Conservation (phyloP, 306 rosid species). For the Begonia loranthoides region DNA sequence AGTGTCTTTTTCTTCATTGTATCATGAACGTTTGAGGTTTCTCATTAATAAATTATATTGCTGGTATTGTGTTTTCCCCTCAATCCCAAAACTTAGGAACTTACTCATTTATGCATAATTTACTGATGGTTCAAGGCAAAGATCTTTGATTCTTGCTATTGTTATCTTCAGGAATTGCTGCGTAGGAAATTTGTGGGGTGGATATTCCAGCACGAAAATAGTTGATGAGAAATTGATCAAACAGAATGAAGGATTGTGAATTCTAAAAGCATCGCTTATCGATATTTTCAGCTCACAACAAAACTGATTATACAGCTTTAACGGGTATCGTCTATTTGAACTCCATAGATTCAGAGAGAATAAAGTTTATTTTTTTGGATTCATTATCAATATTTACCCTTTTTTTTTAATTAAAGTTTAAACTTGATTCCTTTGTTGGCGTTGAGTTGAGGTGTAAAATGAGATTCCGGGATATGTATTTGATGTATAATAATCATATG, state of each 20-base stretch:
- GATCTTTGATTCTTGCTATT: too few species aligned
- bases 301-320: constrained; percentile 52
- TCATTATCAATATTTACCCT: constrained; percentile 36
- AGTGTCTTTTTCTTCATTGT: too few species aligned
- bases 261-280: constrained; percentile 38
- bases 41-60: too few species aligned
- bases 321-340: constrained; percentile 41
- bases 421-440: constrained; percentile 36
- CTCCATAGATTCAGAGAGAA: constrained; percentile 37
- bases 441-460: constrained; percentile 78
- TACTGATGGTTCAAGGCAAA: too few species aligned
- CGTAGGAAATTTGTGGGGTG: constrained; percentile 63
- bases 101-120: too few species aligned
- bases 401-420: constrained; percentile 16
- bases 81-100: too few species aligned
- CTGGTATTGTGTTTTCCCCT: too few species aligned
- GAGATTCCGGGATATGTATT: constrained; percentile 50
- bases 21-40: too few species aligned
- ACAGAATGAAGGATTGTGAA: constrained; percentile 48
- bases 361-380: constrained; percentile 45
- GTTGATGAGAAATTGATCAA: constrained; percentile 41
- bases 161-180: constrained; percentile 57
- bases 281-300: constrained; percentile 45
- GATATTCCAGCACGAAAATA: constrained; percentile 40
- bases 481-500: constrained; percentile 46